Conservation (phyloP, 2,329 filamentous ascomycete species). For the Paramyrothecium sp. region DNA sequence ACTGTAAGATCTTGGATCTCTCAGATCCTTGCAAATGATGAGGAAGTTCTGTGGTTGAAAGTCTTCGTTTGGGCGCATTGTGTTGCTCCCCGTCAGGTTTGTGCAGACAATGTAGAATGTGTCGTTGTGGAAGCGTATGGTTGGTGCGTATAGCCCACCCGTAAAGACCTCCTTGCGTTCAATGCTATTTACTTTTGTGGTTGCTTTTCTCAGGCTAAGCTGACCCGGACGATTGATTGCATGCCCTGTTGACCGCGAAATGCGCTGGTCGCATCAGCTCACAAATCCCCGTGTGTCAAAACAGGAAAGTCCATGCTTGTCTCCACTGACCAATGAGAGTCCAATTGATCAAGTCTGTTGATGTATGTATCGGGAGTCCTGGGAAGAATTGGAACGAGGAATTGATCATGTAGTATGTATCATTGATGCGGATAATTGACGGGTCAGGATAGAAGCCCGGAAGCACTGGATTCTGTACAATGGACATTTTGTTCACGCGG, state of each 20-base stretch:
- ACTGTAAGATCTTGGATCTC: constrained; percentile 20
- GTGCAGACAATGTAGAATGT: constrained; percentile 25
- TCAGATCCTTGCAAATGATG: constrained; percentile 16
- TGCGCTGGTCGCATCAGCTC: too few species aligned
- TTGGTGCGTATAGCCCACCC: constrained; percentile 19
- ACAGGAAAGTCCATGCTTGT: too few species aligned
- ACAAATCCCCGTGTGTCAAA: too few species aligned
- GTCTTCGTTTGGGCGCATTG: not conserved
- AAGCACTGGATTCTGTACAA: constrained; percentile 1
- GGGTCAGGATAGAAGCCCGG: constrained; percentile 4
- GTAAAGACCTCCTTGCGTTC: constrained; percentile 10
- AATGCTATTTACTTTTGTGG: not conserved
- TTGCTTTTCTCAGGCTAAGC: constrained; percentile 7
- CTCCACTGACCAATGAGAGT: not conserved
- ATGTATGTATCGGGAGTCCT: not conserved
- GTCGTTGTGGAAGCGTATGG: constrained; percentile 17
- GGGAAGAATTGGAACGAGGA: constrained; percentile 4
- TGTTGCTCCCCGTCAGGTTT: constrained; percentile 8
- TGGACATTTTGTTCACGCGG: not conserved
- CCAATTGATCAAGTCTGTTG: constrained; percentile 1
- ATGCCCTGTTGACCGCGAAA: constrained; percentile 8
- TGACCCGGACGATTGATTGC: constrained; percentile 12
- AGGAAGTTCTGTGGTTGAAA: constrained; percentile 18
- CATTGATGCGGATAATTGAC: not conserved
- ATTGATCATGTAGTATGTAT: not conserved